Conservation (phyloP, 768 basidiomycete species). For the Lenzites betulinus region DNA sequence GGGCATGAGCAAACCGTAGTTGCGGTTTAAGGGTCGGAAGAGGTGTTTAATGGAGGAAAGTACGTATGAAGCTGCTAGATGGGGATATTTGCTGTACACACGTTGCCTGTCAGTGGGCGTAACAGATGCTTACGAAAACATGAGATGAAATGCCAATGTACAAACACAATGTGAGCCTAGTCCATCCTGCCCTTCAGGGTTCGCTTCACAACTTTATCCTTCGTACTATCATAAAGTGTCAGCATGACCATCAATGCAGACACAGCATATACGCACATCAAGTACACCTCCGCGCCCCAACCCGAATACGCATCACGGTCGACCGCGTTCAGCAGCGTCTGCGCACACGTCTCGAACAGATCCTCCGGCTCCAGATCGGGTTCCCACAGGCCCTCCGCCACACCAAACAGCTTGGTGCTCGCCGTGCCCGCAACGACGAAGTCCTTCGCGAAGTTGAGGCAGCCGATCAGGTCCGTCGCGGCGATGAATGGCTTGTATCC, state of each 20-base stretch:
- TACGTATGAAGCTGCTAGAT: no score
- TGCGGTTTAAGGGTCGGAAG: no score
- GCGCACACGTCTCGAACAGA: slow-evolving; percentile 97
- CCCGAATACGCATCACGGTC: slow-evolving; percentile 97
- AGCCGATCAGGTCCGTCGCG: slow-evolving; percentile 91
- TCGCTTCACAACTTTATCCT: slow-evolving; percentile 57
- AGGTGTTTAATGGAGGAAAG: no score
- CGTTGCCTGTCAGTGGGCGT: neutral
- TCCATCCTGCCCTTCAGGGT: slow-evolving; percentile 57
- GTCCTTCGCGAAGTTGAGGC: slow-evolving; percentile 92
- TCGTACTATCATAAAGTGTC: slow-evolving; percentile 34
- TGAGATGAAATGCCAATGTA: slow-evolving; percentile 21
- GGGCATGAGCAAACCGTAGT: no score
- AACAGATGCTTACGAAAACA: neutral
- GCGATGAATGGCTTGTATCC: slow-evolving; percentile 90
- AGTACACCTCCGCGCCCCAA: slow-evolving; percentile 94
- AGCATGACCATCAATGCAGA: neutral
- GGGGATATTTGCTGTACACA: neutral
- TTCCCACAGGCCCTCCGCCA: slow-evolving; percentile 98
- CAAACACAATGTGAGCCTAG: slow-evolving; percentile 28
- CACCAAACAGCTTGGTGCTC: slow-evolving; percentile 89
- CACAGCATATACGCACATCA: slow-evolving; percentile 67
- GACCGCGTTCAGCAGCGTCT: slow-evolving; percentile 91
- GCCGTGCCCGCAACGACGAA: slow-evolving; percentile 97
- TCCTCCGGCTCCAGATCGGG: slow-evolving; percentile 95